These are phyloP conservation scores for Cladosporium sp. DNA, from an alignment of 2,329 filamentous ascomycete species.

Conservation along the genomic window DNA sequence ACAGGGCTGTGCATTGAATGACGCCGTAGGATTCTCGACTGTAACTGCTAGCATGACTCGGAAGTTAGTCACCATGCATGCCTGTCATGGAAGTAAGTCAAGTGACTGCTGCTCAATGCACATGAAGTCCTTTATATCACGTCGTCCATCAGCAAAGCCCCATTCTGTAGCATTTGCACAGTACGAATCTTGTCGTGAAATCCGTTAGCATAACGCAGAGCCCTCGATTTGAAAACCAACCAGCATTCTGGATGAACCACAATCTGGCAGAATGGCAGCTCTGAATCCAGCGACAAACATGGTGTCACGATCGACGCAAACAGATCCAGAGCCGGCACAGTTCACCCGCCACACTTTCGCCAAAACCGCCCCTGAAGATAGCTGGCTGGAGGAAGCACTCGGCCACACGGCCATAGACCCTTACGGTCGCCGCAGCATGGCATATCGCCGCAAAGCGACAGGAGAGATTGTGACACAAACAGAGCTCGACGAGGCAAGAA, in stretches of 20 bases:
- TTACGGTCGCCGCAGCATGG: constrained; percentile 7
- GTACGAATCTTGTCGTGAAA: no score
- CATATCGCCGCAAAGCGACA: neutral
- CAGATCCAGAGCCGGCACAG: neutral
- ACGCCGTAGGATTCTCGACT: no score
- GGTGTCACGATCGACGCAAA: neutral
- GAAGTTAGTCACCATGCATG: no score
- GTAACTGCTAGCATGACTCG: no score
- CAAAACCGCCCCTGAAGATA: neutral
- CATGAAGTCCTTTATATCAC: no score
- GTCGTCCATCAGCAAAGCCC: no score
- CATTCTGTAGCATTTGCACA: no score
- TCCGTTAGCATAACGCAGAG: no score
- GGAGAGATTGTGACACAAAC: neutral
- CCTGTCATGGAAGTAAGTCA: no score
- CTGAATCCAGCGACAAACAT: neutral
- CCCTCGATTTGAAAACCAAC: no score
- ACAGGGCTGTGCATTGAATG: no score
- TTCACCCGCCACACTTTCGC: neutral
- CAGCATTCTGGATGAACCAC: neutral
- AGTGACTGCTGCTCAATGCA: no score
- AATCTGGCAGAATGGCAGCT: neutral
- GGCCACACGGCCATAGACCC: neutral
- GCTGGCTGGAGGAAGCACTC: neutral
- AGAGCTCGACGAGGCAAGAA: neutral